These are phyloP conservation scores for Kodamaea fukazawae DNA, from an alignment of 805 yeast genomes.

Conservation along the genomic window DNA sequence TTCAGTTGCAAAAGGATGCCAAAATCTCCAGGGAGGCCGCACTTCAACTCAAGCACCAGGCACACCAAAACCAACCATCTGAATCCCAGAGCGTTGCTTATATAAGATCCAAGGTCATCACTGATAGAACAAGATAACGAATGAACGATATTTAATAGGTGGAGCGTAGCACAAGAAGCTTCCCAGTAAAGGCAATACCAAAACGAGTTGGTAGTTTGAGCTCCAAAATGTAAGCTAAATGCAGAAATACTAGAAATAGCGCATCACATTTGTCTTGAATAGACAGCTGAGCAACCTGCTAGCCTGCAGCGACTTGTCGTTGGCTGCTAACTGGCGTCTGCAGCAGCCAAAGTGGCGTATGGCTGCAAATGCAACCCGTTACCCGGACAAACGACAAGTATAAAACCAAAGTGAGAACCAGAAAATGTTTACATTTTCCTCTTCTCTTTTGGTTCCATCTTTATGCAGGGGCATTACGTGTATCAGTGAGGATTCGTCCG, in stretches of 20 bases:
- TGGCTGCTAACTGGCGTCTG: neutral
- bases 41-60: conserved; percentile 3
- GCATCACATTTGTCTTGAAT: no score
- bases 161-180: neutral
- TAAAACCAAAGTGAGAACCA: conserved; percentile 11
- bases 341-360: neutral
- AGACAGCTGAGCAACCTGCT: no score
- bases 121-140: neutral
- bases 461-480: conserved; percentile 99
- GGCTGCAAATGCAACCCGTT: conserved; percentile 3
- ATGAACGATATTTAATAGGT: neutral
- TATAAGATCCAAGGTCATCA: conserved; percentile 3
- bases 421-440: conserved; percentile 9
- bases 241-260: no score
- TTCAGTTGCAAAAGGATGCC: conserved; percentile 5
- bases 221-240: no score
- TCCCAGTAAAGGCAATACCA: no score
- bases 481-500: conserved; percentile 99
- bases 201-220: no score
- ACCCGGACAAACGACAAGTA: conserved; percentile 12
- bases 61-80: conserved; percentile 3
- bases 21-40: conserved; percentile 7
- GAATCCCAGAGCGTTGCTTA: conserved; percentile 1
- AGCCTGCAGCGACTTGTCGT: no score
- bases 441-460: conserved; percentile 56